phyloP scores from a whole-genome alignment of 495 filamentous ascomycete genomes.

The Penicillium lividum region DNA sequence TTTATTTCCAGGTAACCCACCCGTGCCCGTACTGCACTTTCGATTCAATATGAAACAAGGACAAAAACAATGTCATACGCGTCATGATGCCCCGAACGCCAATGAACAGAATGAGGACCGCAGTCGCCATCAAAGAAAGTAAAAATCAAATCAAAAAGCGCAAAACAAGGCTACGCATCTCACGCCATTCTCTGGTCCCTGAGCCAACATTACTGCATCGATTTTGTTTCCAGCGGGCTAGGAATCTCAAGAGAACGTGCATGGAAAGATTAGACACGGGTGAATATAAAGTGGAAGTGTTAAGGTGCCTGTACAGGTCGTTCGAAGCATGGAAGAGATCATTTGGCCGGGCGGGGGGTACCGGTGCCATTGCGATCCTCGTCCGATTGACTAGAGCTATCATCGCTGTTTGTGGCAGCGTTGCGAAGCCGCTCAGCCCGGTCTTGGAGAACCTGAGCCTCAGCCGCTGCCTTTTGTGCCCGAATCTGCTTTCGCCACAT shows the following conservation, averaged over 20 bases:
- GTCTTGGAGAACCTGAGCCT: conserved; percentile 61
- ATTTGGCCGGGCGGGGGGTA: conserved; percentile 29
- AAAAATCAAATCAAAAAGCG: conserved; percentile 9
- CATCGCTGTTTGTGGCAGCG: conserved; percentile 42
- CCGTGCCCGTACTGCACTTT: conserved; percentile 21
- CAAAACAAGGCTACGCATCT: conserved; percentile 13
- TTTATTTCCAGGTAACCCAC: conserved; percentile 30
- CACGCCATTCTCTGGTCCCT: conserved; percentile 11
- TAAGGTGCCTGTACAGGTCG: conserved; percentile 17
- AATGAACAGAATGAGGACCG: conserved; percentile 15
- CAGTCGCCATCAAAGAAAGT: conserved; percentile 9
- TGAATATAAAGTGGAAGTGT: conserved; percentile 8
- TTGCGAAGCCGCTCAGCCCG: conserved; percentile 49
- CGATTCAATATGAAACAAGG: conserved; percentile 27
- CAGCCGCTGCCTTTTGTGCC: conserved; percentile 78
- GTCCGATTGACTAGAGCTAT: conserved; percentile 55
- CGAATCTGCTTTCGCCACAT: conserved; percentile 98
- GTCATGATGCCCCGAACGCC: conserved; percentile 32
- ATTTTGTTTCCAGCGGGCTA: conserved; percentile 15
- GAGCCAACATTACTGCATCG: conserved; percentile 19
- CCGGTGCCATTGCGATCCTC: conserved; percentile 45
- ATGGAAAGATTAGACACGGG: conserved; percentile 25
- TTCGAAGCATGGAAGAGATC: background rate
- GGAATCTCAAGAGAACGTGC: conserved; percentile 22
- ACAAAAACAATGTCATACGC: conserved; percentile 29